Percentiles rank a stretch among this genome's conserved stretches.
phyloP scores from a whole-genome alignment of 2,329 filamentous ascomycete genomes.

The Purpureocillium lavendulum region DNA sequence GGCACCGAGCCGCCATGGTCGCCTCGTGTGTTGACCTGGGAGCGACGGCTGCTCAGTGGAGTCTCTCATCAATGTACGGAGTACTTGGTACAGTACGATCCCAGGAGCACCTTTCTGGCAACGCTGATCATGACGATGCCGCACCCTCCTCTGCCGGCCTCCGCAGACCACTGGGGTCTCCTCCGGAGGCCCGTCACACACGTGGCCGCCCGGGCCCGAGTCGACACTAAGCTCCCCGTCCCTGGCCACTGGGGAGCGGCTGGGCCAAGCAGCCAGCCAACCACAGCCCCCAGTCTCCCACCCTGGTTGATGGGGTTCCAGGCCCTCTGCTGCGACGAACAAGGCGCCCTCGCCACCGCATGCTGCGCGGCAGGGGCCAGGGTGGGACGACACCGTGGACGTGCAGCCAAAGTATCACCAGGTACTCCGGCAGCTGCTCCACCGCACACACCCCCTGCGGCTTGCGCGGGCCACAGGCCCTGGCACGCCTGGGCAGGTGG shows the following conservation, averaged over 20 bases:
- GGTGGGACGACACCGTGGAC: not conserved
- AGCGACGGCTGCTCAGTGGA: too few species aligned
- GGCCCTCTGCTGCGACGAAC: not conserved
- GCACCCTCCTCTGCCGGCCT: too few species aligned
- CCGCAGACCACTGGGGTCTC: not conserved
- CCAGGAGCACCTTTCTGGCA: too few species aligned
- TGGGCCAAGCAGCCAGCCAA: constrained; percentile 1
- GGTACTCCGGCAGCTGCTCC: not conserved
- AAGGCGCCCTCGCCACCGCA: not conserved
- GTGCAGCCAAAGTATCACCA: not conserved
- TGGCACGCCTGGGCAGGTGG: not conserved
- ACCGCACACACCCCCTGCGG: too few species aligned
- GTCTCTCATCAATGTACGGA: too few species aligned
- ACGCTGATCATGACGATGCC: not conserved
- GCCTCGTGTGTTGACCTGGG: too few species aligned
- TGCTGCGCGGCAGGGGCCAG: not conserved
- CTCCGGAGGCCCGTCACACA: constrained; percentile 4
- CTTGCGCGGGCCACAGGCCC: too few species aligned
- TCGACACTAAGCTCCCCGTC: constrained; percentile 10
- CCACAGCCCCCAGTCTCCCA: not conserved
- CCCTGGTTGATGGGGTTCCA: not conserved
- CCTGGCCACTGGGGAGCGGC: constrained; percentile 1
- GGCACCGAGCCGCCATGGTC: too few species aligned
- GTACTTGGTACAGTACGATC: too few species aligned
- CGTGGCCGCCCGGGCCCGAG: constrained; percentile 12